phyloP scores from a whole-genome alignment of 371 early-diverging fungal species.

The Mucor irregularis region DNA sequence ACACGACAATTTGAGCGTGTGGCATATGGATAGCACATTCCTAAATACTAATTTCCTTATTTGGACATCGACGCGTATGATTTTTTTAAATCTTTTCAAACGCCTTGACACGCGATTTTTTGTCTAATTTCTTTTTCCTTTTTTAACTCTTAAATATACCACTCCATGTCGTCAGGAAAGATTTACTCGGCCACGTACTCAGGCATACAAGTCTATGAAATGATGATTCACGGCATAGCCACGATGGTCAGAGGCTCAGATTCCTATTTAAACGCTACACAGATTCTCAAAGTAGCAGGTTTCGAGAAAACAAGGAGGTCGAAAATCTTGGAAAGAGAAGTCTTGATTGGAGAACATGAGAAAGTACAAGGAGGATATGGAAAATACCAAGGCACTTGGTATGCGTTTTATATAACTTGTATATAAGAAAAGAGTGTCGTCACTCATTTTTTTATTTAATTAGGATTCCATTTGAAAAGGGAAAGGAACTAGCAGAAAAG shows the following conservation, averaged over 20 bases:
- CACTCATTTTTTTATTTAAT: not conserved
- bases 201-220: constrained; percentile 83
- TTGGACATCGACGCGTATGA: no score
- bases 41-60: no score
- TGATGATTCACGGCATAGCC: constrained; percentile 80
- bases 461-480: constrained; percentile 83
- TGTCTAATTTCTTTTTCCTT: not conserved
- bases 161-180: constrained; percentile 14
- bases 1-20: no score
- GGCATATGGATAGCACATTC: no score
- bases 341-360: constrained; percentile 83
- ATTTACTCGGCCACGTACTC: constrained; percentile 79
- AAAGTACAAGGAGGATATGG: constrained; percentile 98
- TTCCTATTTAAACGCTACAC: constrained; percentile 95
- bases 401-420: constrained; percentile 15
- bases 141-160: not conserved
- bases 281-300: constrained; percentile 94
- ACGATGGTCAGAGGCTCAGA: constrained; percentile 91
- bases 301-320: constrained; percentile 92
- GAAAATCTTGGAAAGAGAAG: constrained; percentile 90
- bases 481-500: constrained; percentile 70
- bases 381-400: constrained; percentile 95
- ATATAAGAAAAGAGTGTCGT: not conserved
- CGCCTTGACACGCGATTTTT: not conserved
- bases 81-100: no score